Evolutionary conservation across 768 basidiomycete species (phyloP), one percentile per base, ranked within the genome.

Genomic region (Clitopilus passeckerianus): DNA sequence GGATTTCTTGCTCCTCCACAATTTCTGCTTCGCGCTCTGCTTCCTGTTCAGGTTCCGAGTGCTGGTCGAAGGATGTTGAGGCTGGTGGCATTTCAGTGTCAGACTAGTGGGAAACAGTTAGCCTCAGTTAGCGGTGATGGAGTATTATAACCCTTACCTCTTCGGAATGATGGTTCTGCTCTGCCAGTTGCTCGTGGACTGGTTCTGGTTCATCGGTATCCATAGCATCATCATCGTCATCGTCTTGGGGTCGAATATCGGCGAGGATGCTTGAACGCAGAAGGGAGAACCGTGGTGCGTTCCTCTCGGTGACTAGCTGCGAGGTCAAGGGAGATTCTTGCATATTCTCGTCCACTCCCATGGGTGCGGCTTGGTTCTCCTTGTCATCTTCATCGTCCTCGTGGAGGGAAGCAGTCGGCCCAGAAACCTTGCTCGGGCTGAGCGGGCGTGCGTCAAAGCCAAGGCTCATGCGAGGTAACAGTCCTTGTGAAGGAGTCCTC

Each of bases 181-280:
- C 27, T 30, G 27, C 27, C 27, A 30, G 27, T 30, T 33, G n/a
- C 34, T 54, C 43, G 8, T 33, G 33, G n/a, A 44, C 54, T 37
- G 46, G 46, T 22, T 50, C 46, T 18, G 46, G 16, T 34, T 50
- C 33, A 43, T 37, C 52, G 2, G 33, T 22, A 34, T 56, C 58
- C 33, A 30, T n/a, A 37, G 57, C n/a, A 20, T 23, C 50, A 37
- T 43, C n/a, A n/a, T 54, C 56, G 18, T 8, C 53, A 9, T 59
- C 61, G 7, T 59, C 52, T 34, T 59, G 60, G 1, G 57, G 50
- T 16, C 56, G 58, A 14, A 56, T 50, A 34, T 65, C 61, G 2
- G 64, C 64, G 35, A 61, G 30, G n/a, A 61, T 66, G n/a, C 59
- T 64, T 20, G 67, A 63, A 9, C 63, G 61, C 12, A 70, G 58